Percentiles rank a stretch among this genome's conserved stretches.
phyloP scores from a whole-genome alignment of 352 stramenopile genomes.

The Phytophthora agathidicida region DNA sequence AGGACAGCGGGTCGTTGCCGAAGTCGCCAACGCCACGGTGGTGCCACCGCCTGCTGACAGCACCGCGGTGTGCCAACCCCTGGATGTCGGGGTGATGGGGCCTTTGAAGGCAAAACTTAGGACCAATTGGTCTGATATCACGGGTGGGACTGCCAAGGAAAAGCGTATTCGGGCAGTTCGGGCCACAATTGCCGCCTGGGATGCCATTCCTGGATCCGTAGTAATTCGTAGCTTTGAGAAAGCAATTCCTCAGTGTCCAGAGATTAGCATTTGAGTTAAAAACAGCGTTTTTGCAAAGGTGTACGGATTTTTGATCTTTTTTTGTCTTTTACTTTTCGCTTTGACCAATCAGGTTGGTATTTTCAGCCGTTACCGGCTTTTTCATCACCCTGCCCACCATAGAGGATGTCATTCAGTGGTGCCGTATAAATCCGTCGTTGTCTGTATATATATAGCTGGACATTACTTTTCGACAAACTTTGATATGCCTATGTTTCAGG shows the following conservation, averaged over 20 bases:
- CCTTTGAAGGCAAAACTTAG: background rate
- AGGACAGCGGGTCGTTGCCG: background rate
- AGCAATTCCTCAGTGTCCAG: conserved; percentile 5
- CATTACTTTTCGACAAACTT: too few relatives aligned
- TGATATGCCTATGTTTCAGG: too few relatives aligned
- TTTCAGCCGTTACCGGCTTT: too few relatives aligned
- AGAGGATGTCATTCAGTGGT: too few relatives aligned
- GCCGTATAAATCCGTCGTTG: too few relatives aligned
- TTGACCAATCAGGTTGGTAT: too few relatives aligned
- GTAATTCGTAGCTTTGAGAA: conserved; percentile 12
- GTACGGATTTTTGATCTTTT: too few relatives aligned
- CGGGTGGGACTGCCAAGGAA: background rate
- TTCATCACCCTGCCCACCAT: too few relatives aligned
- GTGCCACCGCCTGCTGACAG: conserved; percentile 8
- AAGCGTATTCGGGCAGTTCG: background rate
- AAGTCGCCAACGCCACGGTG: background rate
- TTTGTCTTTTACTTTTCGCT: too few relatives aligned
- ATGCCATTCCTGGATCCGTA: background rate
- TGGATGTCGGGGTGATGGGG: conserved; percentile 25
- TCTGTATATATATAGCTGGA: too few relatives aligned
- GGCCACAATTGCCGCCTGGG: conserved; percentile 3
- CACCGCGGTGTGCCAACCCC: conserved; percentile 14
- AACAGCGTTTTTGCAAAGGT: too few relatives aligned
- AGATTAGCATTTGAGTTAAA: background rate
- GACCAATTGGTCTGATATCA: background rate